Evolutionary conservation across 2,329 filamentous ascomycete species (phyloP).

Genomic region (Kalaharituber pfeilii): DNA sequence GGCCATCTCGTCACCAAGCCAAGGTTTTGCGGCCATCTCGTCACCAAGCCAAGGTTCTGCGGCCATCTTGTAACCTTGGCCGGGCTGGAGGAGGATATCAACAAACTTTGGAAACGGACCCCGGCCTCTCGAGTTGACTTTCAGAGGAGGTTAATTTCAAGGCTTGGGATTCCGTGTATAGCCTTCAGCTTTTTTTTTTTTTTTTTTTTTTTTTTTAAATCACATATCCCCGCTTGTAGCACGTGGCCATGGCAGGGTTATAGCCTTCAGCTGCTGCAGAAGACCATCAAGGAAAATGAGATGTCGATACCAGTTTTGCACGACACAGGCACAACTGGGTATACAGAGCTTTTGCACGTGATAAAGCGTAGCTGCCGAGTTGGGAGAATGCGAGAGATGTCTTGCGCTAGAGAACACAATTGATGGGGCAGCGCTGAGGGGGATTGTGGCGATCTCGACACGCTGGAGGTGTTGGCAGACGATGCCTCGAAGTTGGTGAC

Average conservation of each 20-base stretch:
- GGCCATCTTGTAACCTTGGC: conserved; percentile 40
- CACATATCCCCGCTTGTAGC: no score
- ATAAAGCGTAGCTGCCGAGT: conserved; percentile 30
- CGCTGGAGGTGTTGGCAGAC: not conserved
- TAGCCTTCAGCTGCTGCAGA: conserved; percentile 32
- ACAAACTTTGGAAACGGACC: conserved; percentile 41
- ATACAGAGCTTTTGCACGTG: conserved; percentile 11
- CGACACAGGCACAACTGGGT: conserved; percentile 22
- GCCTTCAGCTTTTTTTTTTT: conserved; percentile 31
- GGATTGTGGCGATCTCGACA: conserved; percentile 16
- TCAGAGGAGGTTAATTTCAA: conserved; percentile 43
- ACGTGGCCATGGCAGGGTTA: no score
- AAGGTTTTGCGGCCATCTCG: conserved; percentile 27
- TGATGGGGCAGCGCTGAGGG: conserved; percentile 30
- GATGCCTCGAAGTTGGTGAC: not conserved
- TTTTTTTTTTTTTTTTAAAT: no score
- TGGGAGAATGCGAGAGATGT: conserved; percentile 52
- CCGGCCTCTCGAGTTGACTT: conserved; percentile 47
- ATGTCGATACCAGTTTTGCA: conserved; percentile 17
- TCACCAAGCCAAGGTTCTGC: conserved; percentile 33
- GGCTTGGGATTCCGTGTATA: conserved; percentile 30
- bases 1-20: conserved; percentile 35
- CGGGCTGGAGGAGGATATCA: conserved; percentile 46
- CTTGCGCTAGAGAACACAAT: conserved; percentile 36
- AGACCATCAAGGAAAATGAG: conserved; percentile 25